phyloP scores from a whole-genome alignment of 2,329 filamentous ascomycete species.

The Fusarium goolgardi region DNA sequence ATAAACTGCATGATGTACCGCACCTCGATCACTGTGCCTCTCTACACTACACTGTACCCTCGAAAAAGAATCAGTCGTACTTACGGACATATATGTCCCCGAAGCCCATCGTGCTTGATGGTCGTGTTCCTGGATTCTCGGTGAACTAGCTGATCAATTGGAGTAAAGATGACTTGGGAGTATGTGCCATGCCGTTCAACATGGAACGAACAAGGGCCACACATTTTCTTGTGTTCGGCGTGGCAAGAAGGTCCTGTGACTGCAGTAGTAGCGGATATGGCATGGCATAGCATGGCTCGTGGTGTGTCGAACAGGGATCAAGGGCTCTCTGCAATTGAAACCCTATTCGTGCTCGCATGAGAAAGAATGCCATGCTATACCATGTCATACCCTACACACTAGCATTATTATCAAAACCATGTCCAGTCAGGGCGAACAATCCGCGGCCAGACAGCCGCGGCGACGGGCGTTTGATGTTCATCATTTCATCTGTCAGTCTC shows the following conservation, averaged over 20 bases:
- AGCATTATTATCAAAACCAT: conserved; percentile 20
- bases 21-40: conserved; percentile 13
- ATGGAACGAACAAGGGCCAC: conserved; percentile 28
- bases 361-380: conserved; percentile 10
- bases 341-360: conserved; percentile 45
- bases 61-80: conserved; percentile 7
- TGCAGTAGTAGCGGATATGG: conserved; percentile 39
- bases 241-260: conserved; percentile 48
- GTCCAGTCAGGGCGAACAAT: conserved; percentile 8
- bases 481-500: conserved; percentile 24
- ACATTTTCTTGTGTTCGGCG: conserved; percentile 42
- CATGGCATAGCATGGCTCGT: conserved; percentile 33
- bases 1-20: conserved; percentile 12
- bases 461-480: conserved; percentile 42
- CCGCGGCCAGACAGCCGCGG: conserved; percentile 31
- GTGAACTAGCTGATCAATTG: conserved; percentile 46
- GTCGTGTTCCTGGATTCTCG: conserved; percentile 47
- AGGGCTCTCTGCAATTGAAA: conserved; percentile 43
- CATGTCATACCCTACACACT: conserved; percentile 22
- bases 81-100: conserved; percentile 42
- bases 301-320: conserved; percentile 48
- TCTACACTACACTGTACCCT: conserved; percentile 14
- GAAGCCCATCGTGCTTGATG: conserved; percentile 15
- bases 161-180: conserved; percentile 21
- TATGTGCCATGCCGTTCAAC: conserved; percentile 21